Conservation (phyloP, 805 yeast species). For the Saccharomycopsis microspora region DNA sequence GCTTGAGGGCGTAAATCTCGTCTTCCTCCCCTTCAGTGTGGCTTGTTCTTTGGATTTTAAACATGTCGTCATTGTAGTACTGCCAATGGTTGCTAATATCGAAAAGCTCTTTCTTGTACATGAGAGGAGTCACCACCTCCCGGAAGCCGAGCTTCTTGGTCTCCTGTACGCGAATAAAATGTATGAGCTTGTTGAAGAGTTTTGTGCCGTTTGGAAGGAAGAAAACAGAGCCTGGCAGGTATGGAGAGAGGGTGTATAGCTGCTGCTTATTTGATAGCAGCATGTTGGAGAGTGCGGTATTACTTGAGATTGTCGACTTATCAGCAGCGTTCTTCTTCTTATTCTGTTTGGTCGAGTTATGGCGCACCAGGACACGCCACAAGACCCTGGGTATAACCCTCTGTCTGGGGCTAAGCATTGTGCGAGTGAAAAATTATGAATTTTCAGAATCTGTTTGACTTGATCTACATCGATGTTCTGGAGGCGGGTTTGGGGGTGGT, state of each 20-base stretch:
- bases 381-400: background rate
- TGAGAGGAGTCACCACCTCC: conserved; percentile 87
- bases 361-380: too few relatives aligned
- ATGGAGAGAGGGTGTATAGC: conserved; percentile 65
- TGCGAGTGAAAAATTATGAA: too few relatives aligned
- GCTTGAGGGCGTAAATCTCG: conserved; percentile 68
- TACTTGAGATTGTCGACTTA: conserved; percentile 11
- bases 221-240: conserved; percentile 87
- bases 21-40: conserved; percentile 29
- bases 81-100: conserved; percentile 93
- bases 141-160: conserved; percentile 61
- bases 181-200: conserved; percentile 65
- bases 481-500: too few relatives aligned
- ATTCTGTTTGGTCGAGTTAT: background rate
- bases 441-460: too few relatives aligned
- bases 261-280: conserved; percentile 45
- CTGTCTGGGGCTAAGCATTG: too few relatives aligned
- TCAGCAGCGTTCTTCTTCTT: conserved; percentile 15
- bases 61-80: conserved; percentile 91
- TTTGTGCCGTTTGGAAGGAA: conserved; percentile 89
- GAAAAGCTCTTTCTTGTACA: conserved; percentile 78
- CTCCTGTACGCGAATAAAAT: conserved; percentile 82
- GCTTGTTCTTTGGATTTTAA: conserved; percentile 54
- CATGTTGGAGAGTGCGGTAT: conserved; percentile 9
- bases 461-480: too few relatives aligned